Evolutionary conservation across 2,329 filamentous ascomycete genomes (phyloP).

Genomic region (Penicillium sp.): DNA sequence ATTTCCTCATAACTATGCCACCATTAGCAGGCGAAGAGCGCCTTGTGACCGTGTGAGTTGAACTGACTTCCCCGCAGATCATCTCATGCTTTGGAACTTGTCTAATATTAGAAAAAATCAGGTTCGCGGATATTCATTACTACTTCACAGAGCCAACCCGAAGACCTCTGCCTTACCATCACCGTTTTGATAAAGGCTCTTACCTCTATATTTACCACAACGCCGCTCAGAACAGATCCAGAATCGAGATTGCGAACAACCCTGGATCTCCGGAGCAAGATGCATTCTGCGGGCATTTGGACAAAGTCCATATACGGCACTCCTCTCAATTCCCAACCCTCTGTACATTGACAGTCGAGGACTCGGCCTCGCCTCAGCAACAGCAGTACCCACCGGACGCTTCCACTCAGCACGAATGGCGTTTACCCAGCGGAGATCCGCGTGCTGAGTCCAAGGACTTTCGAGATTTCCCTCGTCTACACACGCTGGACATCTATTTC

Average conservation of each 20-base stretch:
- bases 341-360: constrained; percentile 59
- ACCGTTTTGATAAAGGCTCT: constrained; percentile 66
- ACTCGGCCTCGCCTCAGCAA: constrained; percentile 27
- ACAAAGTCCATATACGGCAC: constrained; percentile 56
- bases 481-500: constrained; percentile 65
- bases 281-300: constrained; percentile 62
- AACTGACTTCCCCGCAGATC: constrained; percentile 22
- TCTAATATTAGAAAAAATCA: constrained; percentile 30
- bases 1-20: constrained; percentile 41
- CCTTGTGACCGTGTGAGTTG: constrained; percentile 49
- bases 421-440: constrained; percentile 56
- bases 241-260: constrained; percentile 66
- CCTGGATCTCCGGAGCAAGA: constrained; percentile 65
- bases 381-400: constrained; percentile 27
- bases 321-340: constrained; percentile 62
- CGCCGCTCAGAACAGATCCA: constrained; percentile 52
- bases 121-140: constrained; percentile 66
- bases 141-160: constrained; percentile 60
- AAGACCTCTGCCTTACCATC: constrained; percentile 53
- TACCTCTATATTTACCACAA: constrained; percentile 68
- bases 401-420: constrained; percentile 54
- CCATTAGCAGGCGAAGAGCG: constrained; percentile 49
- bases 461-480: constrained; percentile 54
- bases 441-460: constrained; percentile 56
- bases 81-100: neutral